Conservation (phyloP, 1,284 basidiomycete species). For the Ceratobasidium sp. region DNA sequence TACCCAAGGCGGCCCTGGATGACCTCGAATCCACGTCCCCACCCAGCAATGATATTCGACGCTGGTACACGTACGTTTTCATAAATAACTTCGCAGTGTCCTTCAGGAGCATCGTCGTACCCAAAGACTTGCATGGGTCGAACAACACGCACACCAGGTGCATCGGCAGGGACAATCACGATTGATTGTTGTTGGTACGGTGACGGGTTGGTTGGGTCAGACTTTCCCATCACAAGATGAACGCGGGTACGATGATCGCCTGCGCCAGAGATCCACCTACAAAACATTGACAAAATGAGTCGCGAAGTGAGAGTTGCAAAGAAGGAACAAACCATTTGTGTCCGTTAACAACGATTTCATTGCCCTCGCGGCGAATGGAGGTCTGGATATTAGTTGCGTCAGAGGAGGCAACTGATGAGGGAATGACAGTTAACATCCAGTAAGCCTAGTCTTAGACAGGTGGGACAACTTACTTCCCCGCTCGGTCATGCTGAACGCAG, state of each 20-base stretch:
- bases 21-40: constrained; percentile 96
- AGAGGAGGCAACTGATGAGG: constrained; percentile 80
- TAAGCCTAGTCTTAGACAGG: not conserved
- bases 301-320: constrained; percentile 16
- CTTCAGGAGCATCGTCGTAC: constrained; percentile 94
- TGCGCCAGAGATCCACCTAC: constrained; percentile 95
- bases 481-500: constrained; percentile 95
- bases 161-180: constrained; percentile 88
- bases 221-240: constrained; percentile 95
- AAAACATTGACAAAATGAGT: constrained; percentile 26
- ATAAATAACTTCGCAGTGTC: constrained; percentile 95
- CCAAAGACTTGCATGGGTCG: constrained; percentile 93
- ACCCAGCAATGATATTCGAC: constrained; percentile 84
- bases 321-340: constrained; percentile 82
- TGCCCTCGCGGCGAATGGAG: constrained; percentile 83
- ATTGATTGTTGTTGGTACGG: constrained; percentile 89
- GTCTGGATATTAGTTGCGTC: constrained; percentile 96
- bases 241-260: constrained; percentile 90
- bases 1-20: constrained; percentile 97
- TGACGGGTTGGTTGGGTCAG: constrained; percentile 75
- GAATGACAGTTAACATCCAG: not conserved
- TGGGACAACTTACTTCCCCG: constrained; percentile 67
- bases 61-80: constrained; percentile 91
- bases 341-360: constrained; percentile 92
- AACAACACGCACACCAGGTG: constrained; percentile 87